Conservation (phyloP, 2,329 filamentous ascomycete species). For the Monosporascus ibericus region DNA sequence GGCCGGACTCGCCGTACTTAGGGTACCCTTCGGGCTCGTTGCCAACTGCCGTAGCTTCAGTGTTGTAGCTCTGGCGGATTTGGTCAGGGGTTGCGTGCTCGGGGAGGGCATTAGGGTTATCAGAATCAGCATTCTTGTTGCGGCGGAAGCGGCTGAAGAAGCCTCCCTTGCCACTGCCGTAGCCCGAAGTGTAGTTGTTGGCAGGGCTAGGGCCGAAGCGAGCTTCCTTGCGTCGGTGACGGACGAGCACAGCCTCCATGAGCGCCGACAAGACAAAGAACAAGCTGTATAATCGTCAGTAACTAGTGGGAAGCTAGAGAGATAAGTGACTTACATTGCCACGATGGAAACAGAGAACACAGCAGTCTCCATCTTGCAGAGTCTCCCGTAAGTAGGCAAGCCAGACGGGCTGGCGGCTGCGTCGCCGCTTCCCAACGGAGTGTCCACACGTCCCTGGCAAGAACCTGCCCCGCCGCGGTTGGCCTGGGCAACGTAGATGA, state of each 20-base stretch:
- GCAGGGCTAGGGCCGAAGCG: constrained; percentile 34
- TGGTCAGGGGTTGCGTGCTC: constrained; percentile 27
- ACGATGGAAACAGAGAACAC: constrained; percentile 73
- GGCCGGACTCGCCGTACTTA: constrained; percentile 24
- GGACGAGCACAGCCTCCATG: constrained; percentile 61
- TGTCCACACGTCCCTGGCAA: constrained; percentile 57
- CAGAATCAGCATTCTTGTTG: constrained; percentile 8
- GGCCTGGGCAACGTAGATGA: constrained; percentile 75
- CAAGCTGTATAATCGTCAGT: constrained; percentile 38
- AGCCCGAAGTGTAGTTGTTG: constrained; percentile 35
- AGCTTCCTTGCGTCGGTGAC: constrained; percentile 55
- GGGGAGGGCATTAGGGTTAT: constrained; percentile 28
- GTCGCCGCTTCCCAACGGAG: constrained; percentile 61
- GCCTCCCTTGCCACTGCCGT: constrained; percentile 20
- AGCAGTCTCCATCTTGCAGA: constrained; percentile 72
- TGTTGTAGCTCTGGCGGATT: constrained; percentile 30
- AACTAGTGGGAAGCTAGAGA: background rate
- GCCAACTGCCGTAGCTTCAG: constrained; percentile 28
- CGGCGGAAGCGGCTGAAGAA: constrained; percentile 27
- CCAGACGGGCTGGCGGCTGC: constrained; percentile 41
- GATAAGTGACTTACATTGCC: constrained; percentile 51
- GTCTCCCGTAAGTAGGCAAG: constrained; percentile 41
- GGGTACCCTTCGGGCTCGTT: constrained; percentile 15
- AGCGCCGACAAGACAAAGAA: constrained; percentile 70
- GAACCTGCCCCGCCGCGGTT: constrained; percentile 62